Evolutionary conservation across 1,284 basidiomycete species (phyloP).

Genomic region (Pulveroboletus sp.): DNA sequence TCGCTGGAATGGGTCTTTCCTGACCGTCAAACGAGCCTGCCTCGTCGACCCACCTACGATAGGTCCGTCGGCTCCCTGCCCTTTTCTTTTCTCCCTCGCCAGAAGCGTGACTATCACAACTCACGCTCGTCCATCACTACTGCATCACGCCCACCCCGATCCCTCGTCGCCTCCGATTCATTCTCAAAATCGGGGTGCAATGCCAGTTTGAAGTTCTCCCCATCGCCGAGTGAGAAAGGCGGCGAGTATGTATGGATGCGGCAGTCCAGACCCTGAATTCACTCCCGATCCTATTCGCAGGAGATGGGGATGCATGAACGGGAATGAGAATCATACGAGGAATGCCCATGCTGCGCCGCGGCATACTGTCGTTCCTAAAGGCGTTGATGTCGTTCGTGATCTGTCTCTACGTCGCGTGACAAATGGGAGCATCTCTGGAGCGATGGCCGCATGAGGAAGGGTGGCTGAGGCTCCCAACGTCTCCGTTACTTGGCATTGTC

Average conservation of each 20-base stretch:
- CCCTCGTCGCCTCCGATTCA: slow-evolving; percentile 85
- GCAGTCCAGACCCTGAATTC: not conserved
- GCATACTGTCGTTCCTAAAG: slow-evolving; percentile 93
- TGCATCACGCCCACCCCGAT: slow-evolving; percentile 82
- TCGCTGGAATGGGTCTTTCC: too few relatives aligned
- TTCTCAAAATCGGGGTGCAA: slow-evolving; percentile 68
- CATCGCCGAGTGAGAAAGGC: slow-evolving; percentile 31
- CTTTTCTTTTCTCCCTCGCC: slow-evolving; percentile 31
- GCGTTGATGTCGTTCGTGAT: slow-evolving; percentile 91
- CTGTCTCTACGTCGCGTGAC: slow-evolving; percentile 70
- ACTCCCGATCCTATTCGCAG: not conserved
- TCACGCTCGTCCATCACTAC: slow-evolving; percentile 65
- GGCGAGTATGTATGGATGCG: slow-evolving; percentile 18
- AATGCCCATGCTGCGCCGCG: slow-evolving; percentile 46
- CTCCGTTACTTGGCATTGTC: slow-evolving; percentile 36
- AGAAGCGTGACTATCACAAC: slow-evolving; percentile 36
- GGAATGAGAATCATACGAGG: not conserved
- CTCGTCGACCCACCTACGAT: slow-evolving; percentile 29
- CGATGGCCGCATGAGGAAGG: slow-evolving; percentile 6
- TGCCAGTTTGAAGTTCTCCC: slow-evolving; percentile 15
- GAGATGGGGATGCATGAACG: not conserved
- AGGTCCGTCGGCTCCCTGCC: slow-evolving; percentile 52
- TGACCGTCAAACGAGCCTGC: too few relatives aligned
- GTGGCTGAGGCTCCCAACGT: slow-evolving; percentile 20
- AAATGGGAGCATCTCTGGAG: slow-evolving; percentile 33